These are phyloP conservation scores for Blumeria graminis DNA, from an alignment of 2,329 filamentous ascomycete species.

Conservation along the genomic window DNA sequence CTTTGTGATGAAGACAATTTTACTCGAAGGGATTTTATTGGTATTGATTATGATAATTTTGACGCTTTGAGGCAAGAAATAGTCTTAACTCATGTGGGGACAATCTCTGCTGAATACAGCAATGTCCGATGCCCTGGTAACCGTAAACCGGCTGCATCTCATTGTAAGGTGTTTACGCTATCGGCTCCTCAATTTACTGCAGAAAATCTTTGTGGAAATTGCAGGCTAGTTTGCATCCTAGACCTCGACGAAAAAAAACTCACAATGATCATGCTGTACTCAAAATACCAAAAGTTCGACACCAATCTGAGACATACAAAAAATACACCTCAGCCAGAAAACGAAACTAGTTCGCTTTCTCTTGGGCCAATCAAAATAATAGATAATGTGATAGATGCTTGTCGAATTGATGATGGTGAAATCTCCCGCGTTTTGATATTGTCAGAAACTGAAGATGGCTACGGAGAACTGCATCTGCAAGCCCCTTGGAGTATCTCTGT, in stretches of 20 bases:
- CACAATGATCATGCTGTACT: conserved; percentile 38
- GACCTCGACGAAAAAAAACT: conserved; percentile 43
- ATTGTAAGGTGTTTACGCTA: conserved; percentile 44
- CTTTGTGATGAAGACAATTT: conserved; percentile 35
- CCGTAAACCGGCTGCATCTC: conserved; percentile 24
- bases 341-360: conserved; percentile 12
- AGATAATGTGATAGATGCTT: conserved; percentile 47
- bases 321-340: conserved; percentile 13
- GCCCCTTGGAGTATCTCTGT: conserved; percentile 51
- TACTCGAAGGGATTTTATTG: conserved; percentile 49
- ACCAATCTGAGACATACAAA: conserved; percentile 3
- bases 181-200: conserved; percentile 30
- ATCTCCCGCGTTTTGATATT: conserved; percentile 46
- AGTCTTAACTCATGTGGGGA: conserved; percentile 46
- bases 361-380: conserved; percentile 19
- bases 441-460: conserved; percentile 37
- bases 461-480: conserved; percentile 44
- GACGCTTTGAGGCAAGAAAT: conserved; percentile 50
- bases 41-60: conserved; percentile 44
- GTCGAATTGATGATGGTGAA: conserved; percentile 41
- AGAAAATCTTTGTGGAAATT: conserved; percentile 27
- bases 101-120: conserved; percentile 34
- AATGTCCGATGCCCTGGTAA: conserved; percentile 36
- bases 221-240: conserved; percentile 43
- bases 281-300: conserved; percentile 16